Base-by-base conservation (phyloP, 2,329 filamentous ascomycete species). In the Bipolaris sorokiniana region DNA sequence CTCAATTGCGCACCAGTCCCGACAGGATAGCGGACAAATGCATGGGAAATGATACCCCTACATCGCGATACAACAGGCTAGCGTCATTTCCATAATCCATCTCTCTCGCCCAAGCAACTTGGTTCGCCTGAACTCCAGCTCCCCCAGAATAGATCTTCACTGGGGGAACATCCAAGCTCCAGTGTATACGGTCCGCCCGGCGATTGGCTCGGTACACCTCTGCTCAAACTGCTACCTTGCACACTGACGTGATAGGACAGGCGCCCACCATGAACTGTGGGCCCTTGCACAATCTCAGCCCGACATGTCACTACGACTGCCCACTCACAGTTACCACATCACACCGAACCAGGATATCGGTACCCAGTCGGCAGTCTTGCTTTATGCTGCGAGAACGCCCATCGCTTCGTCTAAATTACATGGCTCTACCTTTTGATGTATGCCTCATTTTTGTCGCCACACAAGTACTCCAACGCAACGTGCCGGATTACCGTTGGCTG, bases 261-360 rank as follows among this genome's bases (percentile, higher is more conserved):
- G 22, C 48, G 18, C 28, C 18, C 7, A 50, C n/a, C 22, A 48
- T 48, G 50, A 55, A 38, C 33, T 38, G 48, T 57, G 55, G 53
- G 48, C 51, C 59, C 52, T 50, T 63, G 58, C 58, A 51, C 58
- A 37, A 49, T 47, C 34, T 41, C 46, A 23, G 38, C 20, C 38
- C 18, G 28, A 37, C 48, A 45, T 62, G 56, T 63, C 50, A 62
- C 51, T 47, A 48, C 53, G 59, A 48, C 41, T 52, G 53, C 58
- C 61, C 48, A 55, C 52, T 54, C 37, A 42, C 47, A 62, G 5
- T 53, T 51, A 48, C 46, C 15, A 51, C 49, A 51, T 56, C 36
- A 42, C 49, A 51, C 52, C 16, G 26, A 15, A 38, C 56, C 52
- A 33, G 33, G 13, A 13, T 5, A 7, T 34, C 45, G 58, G 58